A percentile compares a stretch with the other conserved stretches of the same genome.
phyloP scores from a whole-genome alignment of 2,329 filamentous ascomycete species.

The Arachnomyces sp. region DNA sequence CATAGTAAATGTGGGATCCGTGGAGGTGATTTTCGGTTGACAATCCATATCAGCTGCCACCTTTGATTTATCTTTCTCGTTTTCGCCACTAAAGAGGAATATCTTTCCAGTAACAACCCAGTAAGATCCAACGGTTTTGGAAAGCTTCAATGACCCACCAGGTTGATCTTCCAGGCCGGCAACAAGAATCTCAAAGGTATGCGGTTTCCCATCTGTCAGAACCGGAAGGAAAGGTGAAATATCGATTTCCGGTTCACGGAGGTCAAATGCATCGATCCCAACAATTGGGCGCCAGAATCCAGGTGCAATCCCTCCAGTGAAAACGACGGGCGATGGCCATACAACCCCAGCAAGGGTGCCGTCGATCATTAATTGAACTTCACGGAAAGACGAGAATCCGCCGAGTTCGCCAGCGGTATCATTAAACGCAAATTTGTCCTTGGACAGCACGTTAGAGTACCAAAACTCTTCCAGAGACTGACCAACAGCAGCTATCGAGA shows the following conservation, averaged over 20 bases:
- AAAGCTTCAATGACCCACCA: conserved; percentile 41
- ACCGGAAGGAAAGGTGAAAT: conserved; percentile 67
- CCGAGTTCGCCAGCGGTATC: conserved; percentile 50
- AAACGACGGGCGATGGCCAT: conserved; percentile 77
- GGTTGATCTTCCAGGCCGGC: conserved; percentile 56
- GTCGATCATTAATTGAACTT: conserved; percentile 71
- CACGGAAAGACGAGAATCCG: conserved; percentile 67
- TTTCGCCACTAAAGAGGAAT: conserved; percentile 63
- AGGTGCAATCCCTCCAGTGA: conserved; percentile 72
- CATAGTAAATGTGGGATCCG: conserved; percentile 44
- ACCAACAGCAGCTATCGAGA: conserved; percentile 70
- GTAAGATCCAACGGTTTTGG: conserved; percentile 52
- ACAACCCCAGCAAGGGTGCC: conserved; percentile 63
- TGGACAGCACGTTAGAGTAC: conserved; percentile 69
- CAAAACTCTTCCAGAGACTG: conserved; percentile 76
- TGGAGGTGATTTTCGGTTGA: conserved; percentile 24
- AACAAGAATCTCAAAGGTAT: conserved; percentile 62
- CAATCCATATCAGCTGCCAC: conserved; percentile 5
- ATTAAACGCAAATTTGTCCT: conserved; percentile 53
- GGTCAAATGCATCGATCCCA: conserved; percentile 70
- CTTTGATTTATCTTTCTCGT: conserved; percentile 9
- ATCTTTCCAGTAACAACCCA: conserved; percentile 76
- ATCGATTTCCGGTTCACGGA: conserved; percentile 74
- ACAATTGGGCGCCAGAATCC: conserved; percentile 71
- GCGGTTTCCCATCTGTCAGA: conserved; percentile 57